Evolutionary conservation across 441 rosid genomes (phyloP).

Genomic region (Populus trichocarpa): DNA sequence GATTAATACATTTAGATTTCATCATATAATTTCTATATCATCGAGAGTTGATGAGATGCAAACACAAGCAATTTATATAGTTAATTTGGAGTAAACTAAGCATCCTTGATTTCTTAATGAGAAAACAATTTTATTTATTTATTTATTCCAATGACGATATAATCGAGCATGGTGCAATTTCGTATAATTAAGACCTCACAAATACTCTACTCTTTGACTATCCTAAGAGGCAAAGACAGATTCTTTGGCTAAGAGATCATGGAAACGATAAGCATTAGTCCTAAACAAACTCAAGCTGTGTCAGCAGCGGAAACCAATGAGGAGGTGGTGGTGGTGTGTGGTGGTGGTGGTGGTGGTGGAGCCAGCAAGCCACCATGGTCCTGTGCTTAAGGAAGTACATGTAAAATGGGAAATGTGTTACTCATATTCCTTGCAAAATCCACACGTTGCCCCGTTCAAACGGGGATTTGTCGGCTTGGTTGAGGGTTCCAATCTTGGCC

Average conservation of each 20-base stretch:
- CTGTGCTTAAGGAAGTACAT: conserved; percentile 13
- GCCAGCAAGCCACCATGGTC: conserved; percentile 30
- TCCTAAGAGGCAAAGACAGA: neutral
- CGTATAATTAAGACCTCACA: neutral
- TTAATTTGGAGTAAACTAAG: no score
- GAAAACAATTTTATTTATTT: neutral
- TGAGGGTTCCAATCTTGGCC: conserved; percentile 28
- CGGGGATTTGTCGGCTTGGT: conserved; percentile 47
- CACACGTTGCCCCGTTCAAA: conserved; percentile 27
- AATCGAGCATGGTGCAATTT: neutral
- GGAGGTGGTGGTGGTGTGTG: conserved; percentile 44
- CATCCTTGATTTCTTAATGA: neutral
- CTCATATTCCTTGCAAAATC: conserved; percentile 24
- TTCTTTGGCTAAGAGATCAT: neutral
- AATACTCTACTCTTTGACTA: neutral
- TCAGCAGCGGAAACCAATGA: conserved; percentile 8
- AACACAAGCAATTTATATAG: no score
- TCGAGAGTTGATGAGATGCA: no score
- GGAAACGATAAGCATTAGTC: neutral
- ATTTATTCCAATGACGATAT: neutral
- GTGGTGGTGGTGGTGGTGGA: conserved; percentile 40
- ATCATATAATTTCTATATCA: no score
- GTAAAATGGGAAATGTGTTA: conserved; percentile 21
- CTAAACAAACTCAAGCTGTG: conserved; percentile 8
- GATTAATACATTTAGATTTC: no score